A percentile compares a stretch with the other conserved stretches of the same genome.
These are phyloP conservation scores for Gossypium davidsonii DNA, from an alignment of 441 rosid species.

Conservation along the genomic window DNA sequence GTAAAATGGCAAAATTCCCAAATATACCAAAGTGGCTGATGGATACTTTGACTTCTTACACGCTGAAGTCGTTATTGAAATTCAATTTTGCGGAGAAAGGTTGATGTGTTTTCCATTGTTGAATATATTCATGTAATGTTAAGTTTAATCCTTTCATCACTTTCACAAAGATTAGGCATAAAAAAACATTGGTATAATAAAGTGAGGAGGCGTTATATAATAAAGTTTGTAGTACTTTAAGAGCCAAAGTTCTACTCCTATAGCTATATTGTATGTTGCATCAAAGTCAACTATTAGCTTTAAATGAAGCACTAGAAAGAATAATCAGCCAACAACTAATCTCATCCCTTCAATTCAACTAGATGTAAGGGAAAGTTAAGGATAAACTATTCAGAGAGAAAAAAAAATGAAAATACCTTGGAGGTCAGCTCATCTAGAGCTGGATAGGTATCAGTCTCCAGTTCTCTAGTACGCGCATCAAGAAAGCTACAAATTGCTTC, in stretches of 20 bases:
- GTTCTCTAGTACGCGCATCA: constrained; percentile 44
- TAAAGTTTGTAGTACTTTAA: not conserved
- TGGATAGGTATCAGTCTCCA: constrained; percentile 43
- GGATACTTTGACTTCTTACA: not conserved
- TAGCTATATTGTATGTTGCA: not conserved
- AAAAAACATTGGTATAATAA: not conserved
- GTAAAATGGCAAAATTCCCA: not conserved
- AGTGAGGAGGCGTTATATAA: not conserved
- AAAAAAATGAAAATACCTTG: constrained; percentile 20
- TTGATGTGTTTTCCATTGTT: not conserved
- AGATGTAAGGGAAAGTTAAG: not conserved
- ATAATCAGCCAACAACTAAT: not conserved
- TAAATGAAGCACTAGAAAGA: not conserved
- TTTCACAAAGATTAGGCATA: not conserved
- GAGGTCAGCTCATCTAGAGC: constrained; percentile 47
- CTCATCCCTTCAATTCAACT: not conserved
- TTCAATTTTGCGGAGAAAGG: not conserved
- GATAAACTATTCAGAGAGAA: not conserved
- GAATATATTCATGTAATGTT: not conserved
- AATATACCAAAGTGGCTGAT: not conserved
- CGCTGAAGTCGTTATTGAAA: not conserved
- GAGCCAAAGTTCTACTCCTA: not conserved
- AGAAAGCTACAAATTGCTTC: constrained; percentile 54
- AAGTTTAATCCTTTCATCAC: not conserved
- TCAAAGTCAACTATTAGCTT: not conserved